Evolutionary conservation across 805 yeast genomes (phyloP).

Genomic region (Wickerhamiella sergipiensis): DNA sequence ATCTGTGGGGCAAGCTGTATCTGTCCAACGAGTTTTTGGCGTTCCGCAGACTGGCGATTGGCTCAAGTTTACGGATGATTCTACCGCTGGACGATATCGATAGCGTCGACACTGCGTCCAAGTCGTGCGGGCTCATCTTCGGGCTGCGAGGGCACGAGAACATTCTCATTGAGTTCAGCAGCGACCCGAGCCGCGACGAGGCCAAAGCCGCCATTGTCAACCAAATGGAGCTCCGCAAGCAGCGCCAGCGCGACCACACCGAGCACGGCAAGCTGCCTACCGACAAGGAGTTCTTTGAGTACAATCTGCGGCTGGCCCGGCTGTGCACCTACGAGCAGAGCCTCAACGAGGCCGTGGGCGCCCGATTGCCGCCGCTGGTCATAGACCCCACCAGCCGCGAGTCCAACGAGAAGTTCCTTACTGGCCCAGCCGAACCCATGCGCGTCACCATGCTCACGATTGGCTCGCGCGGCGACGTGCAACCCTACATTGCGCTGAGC

Average conservation of each 20-base stretch:
- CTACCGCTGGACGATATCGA: slow-evolving; percentile 55
- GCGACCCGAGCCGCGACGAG: slow-evolving; percentile 30
- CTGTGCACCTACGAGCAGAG: slow-evolving; percentile 15
- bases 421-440: slow-evolving; percentile 41
- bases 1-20: slow-evolving; percentile 51
- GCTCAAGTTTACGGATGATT: slow-evolving; percentile 59
- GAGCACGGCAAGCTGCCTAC: not conserved
- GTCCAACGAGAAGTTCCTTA: slow-evolving; percentile 14
- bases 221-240: not conserved
- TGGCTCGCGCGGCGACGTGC: slow-evolving; percentile 95
- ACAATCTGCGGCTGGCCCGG: slow-evolving; percentile 14
- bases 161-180: slow-evolving; percentile 58
- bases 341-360: slow-evolving; percentile 4
- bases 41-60: slow-evolving; percentile 68
- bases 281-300: slow-evolving; percentile 5
- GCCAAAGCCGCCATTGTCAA: slow-evolving; percentile 41
- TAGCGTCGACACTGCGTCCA: not conserved
- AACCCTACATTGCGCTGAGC: slow-evolving; percentile 87
- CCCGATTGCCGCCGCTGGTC: slow-evolving; percentile 16
- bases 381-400: slow-evolving; percentile 15
- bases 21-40: slow-evolving; percentile 58
- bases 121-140: slow-evolving; percentile 45
- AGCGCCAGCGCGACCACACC: not conserved
- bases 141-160: slow-evolving; percentile 66
- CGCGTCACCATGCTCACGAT: slow-evolving; percentile 66